phyloP scores from a whole-genome alignment of 2,329 filamentous ascomycete species.

The Talaromyces pinophilus region DNA sequence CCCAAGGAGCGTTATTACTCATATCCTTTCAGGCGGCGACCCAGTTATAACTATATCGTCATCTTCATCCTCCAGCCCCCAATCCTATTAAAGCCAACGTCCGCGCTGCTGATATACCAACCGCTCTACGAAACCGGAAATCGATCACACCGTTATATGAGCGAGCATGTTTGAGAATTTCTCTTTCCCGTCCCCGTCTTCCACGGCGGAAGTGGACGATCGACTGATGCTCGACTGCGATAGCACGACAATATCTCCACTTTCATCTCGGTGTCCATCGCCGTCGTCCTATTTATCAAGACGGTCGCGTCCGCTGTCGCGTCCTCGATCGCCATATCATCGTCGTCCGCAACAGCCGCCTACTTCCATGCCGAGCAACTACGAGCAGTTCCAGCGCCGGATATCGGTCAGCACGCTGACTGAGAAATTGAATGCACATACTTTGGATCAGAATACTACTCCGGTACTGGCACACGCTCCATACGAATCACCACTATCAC shows the following conservation, averaged over 20 bases:
- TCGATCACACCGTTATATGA: neutral
- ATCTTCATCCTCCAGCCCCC: slow-evolving; percentile 17
- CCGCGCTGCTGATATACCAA: neutral
- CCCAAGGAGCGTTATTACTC: neutral
- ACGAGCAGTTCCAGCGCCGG: slow-evolving; percentile 36
- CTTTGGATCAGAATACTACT: slow-evolving; percentile 32
- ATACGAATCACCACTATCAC: slow-evolving; percentile 27
- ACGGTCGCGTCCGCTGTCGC: slow-evolving; percentile 33
- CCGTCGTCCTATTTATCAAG: slow-evolving; percentile 38
- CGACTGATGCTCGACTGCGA: slow-evolving; percentile 41
- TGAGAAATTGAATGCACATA: slow-evolving; percentile 44
- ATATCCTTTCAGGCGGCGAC: neutral
- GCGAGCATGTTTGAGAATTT: slow-evolving; percentile 45
- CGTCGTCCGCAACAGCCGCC: slow-evolving; percentile 40
- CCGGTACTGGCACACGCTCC: slow-evolving; percentile 20
- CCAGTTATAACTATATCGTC: neutral
- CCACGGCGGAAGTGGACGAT: slow-evolving; percentile 37
- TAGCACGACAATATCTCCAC: slow-evolving; percentile 41
- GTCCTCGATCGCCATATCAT: slow-evolving; percentile 36
- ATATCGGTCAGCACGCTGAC: slow-evolving; percentile 45
- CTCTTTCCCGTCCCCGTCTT: slow-evolving; percentile 43
- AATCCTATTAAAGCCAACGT: neutral
- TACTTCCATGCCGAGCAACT: slow-evolving; percentile 47
- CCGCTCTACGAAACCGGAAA: neutral
- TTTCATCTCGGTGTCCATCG: slow-evolving; percentile 47